Base-by-base conservation (phyloP, 108 stramenopile species). In the Craspedostauros australis region DNA sequence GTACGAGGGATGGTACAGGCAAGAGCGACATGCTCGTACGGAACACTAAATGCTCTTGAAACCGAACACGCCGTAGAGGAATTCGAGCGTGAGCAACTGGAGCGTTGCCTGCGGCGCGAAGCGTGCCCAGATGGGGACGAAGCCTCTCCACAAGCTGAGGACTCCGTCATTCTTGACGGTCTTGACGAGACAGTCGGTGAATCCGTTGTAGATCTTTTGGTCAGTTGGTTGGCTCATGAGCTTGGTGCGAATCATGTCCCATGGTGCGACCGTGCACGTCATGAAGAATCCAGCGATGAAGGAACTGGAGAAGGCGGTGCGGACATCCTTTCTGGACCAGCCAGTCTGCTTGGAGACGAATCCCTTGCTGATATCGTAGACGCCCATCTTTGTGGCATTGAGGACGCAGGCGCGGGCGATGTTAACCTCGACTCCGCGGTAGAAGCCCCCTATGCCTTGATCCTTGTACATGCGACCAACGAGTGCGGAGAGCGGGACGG, bases 341-440 rank as follows among this genome's bases (percentile, higher is more conserved):
- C 86, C 88, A 18, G 84, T 85, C 27, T 28, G 12, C 43, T 72
- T 72, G 41, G 57, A 39, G 11, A 93, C 86, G 27, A 80, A 81
- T 40, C 91, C 91, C 72, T 95, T 95, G 72, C 80, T 60, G 26
- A 76, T 47, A 49, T 95, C 94, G 46, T 92, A 95, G 42, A 75
- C 75, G 18, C 88, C 94, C 90, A 95, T 92, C 67, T 95, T 95
- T 40, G 94, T 95, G 44, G 88, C 94, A 60, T 95, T 95, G 62
- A 93, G 64, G 1, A 95, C 85, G 68, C 86, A 88, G 14, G 94
- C 94, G 20, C 94, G 70, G 54, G 78, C 44, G 24, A 91, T 72
- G 53, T 95, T 95, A 18, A 84, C 91, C 27, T 82, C 46, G 7
- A 95, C 72, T 34, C 94, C 94, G 32, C 94, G 86, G 51, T 90